Evolutionary conservation across 148 eudicot genomes (phyloP).

Genomic region (Chenopodium album): DNA sequence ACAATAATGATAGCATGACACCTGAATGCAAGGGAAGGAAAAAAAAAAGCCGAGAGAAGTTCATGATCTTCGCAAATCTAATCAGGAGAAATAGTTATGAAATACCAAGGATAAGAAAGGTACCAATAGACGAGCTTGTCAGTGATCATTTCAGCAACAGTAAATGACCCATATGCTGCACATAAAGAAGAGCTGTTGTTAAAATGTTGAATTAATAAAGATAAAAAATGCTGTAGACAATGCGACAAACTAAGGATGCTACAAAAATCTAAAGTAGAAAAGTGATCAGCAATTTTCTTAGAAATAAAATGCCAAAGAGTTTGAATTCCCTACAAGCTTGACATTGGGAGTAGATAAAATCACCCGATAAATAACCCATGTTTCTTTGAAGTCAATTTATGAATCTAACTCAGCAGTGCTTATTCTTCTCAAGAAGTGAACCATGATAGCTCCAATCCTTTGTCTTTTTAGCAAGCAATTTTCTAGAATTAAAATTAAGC

Average conservation of each 20-base stretch:
- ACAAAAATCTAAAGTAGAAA: neutral
- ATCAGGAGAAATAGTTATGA: neutral
- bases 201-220: neutral
- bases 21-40: neutral
- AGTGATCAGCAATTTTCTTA: neutral
- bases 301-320: neutral
- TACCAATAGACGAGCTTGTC: constrained; percentile 92
- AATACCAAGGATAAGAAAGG: constrained; percentile 4
- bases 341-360: neutral
- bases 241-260: neutral
- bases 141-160: constrained; percentile 67
- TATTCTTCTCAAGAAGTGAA: too few species aligned
- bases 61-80: neutral
- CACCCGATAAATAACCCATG: neutral
- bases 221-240: neutral
- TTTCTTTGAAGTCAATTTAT: neutral
- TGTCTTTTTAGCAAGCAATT: neutral
- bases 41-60: neutral
- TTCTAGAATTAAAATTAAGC: neutral
- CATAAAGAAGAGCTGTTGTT: neutral
- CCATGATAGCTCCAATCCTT: neutral
- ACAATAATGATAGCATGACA: neutral
- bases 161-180: constrained; percentile 96
- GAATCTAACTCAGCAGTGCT: neutral
- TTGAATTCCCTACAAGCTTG: neutral